phyloP scores from a whole-genome alignment of 345 rosid species.

The Pistacia vera region DNA sequence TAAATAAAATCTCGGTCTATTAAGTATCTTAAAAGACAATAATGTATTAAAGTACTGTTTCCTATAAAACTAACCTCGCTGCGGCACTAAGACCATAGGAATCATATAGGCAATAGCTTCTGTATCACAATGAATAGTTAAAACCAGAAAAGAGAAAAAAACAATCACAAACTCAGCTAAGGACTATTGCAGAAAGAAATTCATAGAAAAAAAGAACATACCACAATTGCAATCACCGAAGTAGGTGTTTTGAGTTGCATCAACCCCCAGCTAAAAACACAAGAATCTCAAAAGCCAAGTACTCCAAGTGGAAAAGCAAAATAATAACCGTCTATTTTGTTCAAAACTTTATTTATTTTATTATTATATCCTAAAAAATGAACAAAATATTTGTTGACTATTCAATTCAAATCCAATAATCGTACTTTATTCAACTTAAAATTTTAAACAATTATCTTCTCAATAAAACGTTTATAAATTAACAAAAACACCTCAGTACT shows the following conservation, averaged over 20 bases:
- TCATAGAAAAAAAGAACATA: constrained; percentile 8
- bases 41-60: background rate
- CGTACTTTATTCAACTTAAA: too few species aligned
- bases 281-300: constrained; percentile 83
- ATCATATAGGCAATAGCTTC: constrained; percentile 66
- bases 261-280: constrained; percentile 73
- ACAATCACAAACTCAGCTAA: background rate
- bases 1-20: background rate
- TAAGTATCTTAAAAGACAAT: background rate
- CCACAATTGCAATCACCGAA: constrained; percentile 80
- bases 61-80: constrained; percentile 59
- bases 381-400: too few species aligned
- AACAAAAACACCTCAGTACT: too few species aligned
- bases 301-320: constrained; percentile 54
- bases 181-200: background rate
- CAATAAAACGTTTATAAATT: too few species aligned
- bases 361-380: too few species aligned
- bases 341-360: too few species aligned
- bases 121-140: constrained; percentile 45
- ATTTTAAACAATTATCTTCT: too few species aligned
- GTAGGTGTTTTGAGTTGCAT: constrained; percentile 64
- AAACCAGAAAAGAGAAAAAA: background rate
- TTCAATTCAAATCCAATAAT: too few species aligned
- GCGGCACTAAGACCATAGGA: constrained; percentile 77
- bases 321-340: too few species aligned